Evolutionary conservation across 208 protist genomes (phyloP).

Genomic region (Blastocrithidia nonstop): DNA sequence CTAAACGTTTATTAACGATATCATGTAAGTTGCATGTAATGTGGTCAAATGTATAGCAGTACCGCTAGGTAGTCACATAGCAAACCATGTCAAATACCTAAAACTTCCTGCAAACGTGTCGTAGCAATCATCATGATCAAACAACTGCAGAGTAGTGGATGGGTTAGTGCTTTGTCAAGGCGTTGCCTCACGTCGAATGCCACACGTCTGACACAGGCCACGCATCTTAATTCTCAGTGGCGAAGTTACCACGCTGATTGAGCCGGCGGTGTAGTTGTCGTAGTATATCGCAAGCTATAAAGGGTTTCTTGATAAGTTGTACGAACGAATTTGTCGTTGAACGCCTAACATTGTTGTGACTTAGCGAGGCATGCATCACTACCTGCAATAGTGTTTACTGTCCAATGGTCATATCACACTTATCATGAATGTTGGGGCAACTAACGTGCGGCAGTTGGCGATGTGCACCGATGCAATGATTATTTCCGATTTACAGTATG

Average conservation of each 20-base stretch:
- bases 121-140: no score
- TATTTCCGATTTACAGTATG: slow-evolving; percentile 48
- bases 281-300: slow-evolving; percentile 43
- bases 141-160: no score
- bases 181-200: slow-evolving; percentile 10
- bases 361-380: slow-evolving; percentile 64
- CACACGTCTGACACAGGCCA: slow-evolving; percentile 15
- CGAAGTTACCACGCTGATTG: slow-evolving; percentile 22
- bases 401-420: slow-evolving; percentile 22
- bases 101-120: no score
- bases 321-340: slow-evolving; percentile 47
- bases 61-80: no score
- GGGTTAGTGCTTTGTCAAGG: no score
- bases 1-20: no score
- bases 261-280: slow-evolving; percentile 17
- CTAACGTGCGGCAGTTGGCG: slow-evolving; percentile 20
- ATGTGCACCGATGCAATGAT: slow-evolving; percentile 26
- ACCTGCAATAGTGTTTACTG: slow-evolving; percentile 34
- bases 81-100: no score
- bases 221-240: slow-evolving; percentile 47
- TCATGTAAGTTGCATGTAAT: no score
- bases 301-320: slow-evolving; percentile 50
- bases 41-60: no score
- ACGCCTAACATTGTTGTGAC: slow-evolving; percentile 51
- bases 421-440: slow-evolving; percentile 31